Percentiles rank a stretch among this genome's conserved stretches.
Conservation (phyloP, 2,329 filamentous ascomycete species). For the Tolypocladium tundrense region DNA sequence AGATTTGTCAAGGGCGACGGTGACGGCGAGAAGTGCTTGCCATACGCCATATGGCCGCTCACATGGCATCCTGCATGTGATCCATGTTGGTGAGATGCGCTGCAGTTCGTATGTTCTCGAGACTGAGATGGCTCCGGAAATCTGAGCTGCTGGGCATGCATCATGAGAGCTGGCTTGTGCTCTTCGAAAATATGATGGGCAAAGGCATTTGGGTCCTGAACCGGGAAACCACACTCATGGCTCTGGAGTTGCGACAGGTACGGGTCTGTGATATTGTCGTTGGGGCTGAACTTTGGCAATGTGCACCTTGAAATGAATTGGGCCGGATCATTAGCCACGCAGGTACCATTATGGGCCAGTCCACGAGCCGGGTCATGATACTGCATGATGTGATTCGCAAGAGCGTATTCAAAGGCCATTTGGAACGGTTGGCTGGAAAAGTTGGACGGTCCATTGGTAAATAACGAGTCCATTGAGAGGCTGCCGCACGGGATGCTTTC, state of each 20-base stretch:
- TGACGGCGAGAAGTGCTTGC: constrained; percentile 11
- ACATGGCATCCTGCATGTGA: constrained; percentile 1
- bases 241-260: constrained; percentile 8
- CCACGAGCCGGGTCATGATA: constrained; percentile 16
- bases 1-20: constrained; percentile 12
- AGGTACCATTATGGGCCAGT: constrained; percentile 12
- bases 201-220: constrained; percentile 15
- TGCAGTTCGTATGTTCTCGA: background rate
- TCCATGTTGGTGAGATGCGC: background rate
- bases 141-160: constrained; percentile 6
- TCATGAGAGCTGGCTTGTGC: constrained; percentile 9
- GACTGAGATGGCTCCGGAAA: constrained; percentile 1
- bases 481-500: constrained; percentile 10
- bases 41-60: background rate
- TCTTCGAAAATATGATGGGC: constrained; percentile 19
- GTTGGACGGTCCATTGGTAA: constrained; percentile 1
- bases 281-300: constrained; percentile 11
- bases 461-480: constrained; percentile 10
- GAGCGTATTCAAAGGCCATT: constrained; percentile 11
- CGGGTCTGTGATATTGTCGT: constrained; percentile 6
- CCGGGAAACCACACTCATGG: constrained; percentile 16
- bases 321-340: constrained; percentile 16
- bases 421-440: constrained; percentile 9
- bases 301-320: constrained; percentile 15
- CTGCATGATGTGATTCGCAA: constrained; percentile 18